A percentile compares a stretch with the other conserved stretches of the same genome.
Conservation (phyloP, 2,329 filamentous ascomycete genomes). For the Diplodia corticola region DNA sequence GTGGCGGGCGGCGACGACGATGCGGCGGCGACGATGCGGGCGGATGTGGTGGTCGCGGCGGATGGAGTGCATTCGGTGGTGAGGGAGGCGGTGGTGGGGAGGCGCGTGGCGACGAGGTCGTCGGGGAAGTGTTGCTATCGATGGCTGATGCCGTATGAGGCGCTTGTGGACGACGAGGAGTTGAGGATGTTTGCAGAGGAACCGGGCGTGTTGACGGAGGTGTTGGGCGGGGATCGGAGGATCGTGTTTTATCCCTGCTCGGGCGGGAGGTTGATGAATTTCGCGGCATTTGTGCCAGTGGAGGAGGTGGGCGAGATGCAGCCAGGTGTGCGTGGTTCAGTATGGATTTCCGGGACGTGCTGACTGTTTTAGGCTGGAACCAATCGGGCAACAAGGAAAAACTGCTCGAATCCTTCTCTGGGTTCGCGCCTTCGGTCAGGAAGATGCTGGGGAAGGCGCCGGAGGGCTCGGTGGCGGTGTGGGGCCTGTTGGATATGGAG, state of each 20-base stretch:
- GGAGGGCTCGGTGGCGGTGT: constrained; percentile 38
- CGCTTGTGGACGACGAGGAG: constrained; percentile 42
- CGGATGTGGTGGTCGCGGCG: constrained; percentile 56
- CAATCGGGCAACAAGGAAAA: neutral
- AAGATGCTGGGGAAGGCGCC: constrained; percentile 43
- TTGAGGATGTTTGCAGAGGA: constrained; percentile 41
- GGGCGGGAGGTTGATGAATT: constrained; percentile 51
- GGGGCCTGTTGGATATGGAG: constrained; percentile 55
- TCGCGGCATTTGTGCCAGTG: constrained; percentile 23
- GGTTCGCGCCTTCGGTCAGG: neutral
- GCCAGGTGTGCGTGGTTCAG: neutral
- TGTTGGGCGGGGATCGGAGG: constrained; percentile 45
- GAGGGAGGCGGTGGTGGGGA: constrained; percentile 32
- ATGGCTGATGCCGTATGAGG: constrained; percentile 54
- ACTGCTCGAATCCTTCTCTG: neutral
- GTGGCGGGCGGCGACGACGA: constrained; percentile 49
- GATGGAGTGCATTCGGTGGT: constrained; percentile 51
- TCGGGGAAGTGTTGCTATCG: constrained; percentile 60
- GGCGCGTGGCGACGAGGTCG: constrained; percentile 40
- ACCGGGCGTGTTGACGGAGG: constrained; percentile 47
- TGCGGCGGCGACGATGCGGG: constrained; percentile 40
- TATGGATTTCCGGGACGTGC: neutral
- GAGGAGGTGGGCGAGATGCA: neutral
- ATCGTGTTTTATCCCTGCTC: constrained; percentile 52
- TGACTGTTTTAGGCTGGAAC: neutral